A percentile compares a stretch with the other conserved stretches of the same genome.
Conservation (phyloP, 1,284 basidiomycete genomes). For the Cryptococcus sp. region DNA sequence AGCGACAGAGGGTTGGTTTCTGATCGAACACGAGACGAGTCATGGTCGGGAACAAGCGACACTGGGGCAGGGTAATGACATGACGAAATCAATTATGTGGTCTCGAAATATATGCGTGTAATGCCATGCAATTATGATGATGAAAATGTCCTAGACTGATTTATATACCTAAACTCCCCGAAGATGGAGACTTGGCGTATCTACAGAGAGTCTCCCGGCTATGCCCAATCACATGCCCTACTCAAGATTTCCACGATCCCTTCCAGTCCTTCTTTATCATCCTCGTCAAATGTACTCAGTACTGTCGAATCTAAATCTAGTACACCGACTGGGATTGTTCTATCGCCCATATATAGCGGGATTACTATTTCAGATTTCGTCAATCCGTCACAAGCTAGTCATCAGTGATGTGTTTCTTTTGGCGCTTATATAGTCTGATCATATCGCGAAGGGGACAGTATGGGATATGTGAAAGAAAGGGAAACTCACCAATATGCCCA, state of each 20-base stretch:
- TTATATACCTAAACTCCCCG: too few species aligned
- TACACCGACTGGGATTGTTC: slow-evolving; percentile 59
- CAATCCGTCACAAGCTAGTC: slow-evolving; percentile 68
- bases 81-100: neutral
- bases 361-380: slow-evolving; percentile 82
- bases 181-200: neutral
- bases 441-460: neutral
- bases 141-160: neutral
- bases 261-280: slow-evolving; percentile 68
- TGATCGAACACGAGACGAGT: slow-evolving; percentile 1
- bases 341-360: slow-evolving; percentile 53
- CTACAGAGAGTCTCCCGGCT: neutral
- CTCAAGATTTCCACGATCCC: slow-evolving; percentile 62
- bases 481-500: slow-evolving; percentile 64
- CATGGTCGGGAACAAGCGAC: too few species aligned
- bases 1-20: slow-evolving; percentile 35
- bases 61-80: too few species aligned
- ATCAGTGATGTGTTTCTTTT: neutral
- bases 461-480: neutral
- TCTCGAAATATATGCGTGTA: too few species aligned
- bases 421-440: neutral
- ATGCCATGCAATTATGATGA: neutral
- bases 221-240: slow-evolving; percentile 27
- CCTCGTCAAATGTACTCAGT: slow-evolving; percentile 64
- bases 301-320: slow-evolving; percentile 78